Conservation (phyloP, 2,329 filamentous ascomycete genomes). For the Diaporthe capsici region DNA sequence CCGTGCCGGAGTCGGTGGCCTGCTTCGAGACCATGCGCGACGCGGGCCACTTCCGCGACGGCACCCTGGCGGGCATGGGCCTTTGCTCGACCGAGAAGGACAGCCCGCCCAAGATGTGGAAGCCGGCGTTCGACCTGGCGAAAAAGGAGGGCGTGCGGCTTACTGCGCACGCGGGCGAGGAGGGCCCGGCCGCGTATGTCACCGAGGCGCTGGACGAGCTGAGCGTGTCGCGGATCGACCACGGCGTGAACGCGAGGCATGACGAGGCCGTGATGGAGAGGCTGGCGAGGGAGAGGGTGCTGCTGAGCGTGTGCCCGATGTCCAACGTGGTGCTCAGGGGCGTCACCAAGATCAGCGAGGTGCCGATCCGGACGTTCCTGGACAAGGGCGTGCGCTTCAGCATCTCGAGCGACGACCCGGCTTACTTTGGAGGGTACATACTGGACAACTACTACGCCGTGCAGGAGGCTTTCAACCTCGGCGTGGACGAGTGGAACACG, state of each 20-base stretch:
- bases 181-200: constrained; percentile 78
- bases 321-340: constrained; percentile 78
- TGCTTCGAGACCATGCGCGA: constrained; percentile 59
- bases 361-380: constrained; percentile 75
- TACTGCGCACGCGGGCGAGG: constrained; percentile 85
- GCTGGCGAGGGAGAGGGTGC: constrained; percentile 68
- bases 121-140: constrained; percentile 71
- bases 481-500: constrained; percentile 74
- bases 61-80: constrained; percentile 47
- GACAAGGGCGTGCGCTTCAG: constrained; percentile 76
- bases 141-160: constrained; percentile 66
- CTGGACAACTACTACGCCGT: constrained; percentile 83
- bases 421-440: constrained; percentile 83
- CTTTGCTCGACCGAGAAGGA: constrained; percentile 52
- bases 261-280: constrained; percentile 70
- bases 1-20: constrained; percentile 67
- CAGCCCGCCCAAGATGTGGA: constrained; percentile 68
- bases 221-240: constrained; percentile 77
- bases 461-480: constrained; percentile 77
- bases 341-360: constrained; percentile 64
- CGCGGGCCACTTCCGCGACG: constrained; percentile 60
- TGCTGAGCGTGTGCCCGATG: constrained; percentile 81
- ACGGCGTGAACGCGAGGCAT: constrained; percentile 77
- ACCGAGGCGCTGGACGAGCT: constrained; percentile 73
- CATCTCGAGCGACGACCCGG: constrained; percentile 82